These are phyloP conservation scores for Fusarium anthophilum DNA, from an alignment of 2,329 filamentous ascomycete genomes.

Conservation along the genomic window DNA sequence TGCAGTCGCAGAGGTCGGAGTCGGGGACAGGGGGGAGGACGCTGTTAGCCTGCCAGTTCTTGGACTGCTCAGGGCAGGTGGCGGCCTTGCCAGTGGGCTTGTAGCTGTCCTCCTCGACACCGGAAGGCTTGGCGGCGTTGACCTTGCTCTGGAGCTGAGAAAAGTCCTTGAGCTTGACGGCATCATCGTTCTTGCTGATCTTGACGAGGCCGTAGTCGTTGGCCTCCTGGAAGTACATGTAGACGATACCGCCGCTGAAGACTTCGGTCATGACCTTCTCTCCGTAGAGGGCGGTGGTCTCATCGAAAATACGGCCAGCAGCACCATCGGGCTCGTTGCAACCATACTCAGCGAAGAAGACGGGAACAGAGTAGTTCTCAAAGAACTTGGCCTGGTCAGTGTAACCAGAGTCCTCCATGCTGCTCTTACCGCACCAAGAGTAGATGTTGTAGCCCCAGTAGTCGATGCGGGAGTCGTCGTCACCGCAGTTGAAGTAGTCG, in stretches of 20 bases:
- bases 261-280: constrained; percentile 81
- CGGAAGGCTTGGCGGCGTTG: constrained; percentile 71
- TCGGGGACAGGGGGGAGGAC: constrained; percentile 86
- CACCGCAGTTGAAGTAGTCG: constrained; percentile 93
- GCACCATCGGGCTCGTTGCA: constrained; percentile 77
- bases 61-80: constrained; percentile 73
- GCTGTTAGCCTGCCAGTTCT: constrained; percentile 71
- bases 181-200: constrained; percentile 63
- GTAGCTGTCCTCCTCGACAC: constrained; percentile 74
- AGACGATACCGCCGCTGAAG: constrained; percentile 96
- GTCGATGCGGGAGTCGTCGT: constrained; percentile 75
- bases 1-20: constrained; percentile 82
- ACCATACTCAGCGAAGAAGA: constrained; percentile 99
- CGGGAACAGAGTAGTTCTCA: constrained; percentile 86
- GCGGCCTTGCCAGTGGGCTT: constrained; percentile 75
- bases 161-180: constrained; percentile 79
- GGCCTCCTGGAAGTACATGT: constrained; percentile 94
- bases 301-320: constrained; percentile 80
- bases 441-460: constrained; percentile 99
- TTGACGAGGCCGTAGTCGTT: constrained; percentile 89
- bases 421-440: constrained; percentile 94
- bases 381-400: constrained; percentile 87
- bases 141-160: constrained; percentile 76
- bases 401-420: constrained; percentile 81
- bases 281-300: constrained; percentile 84